phyloP scores from a whole-genome alignment of 495 filamentous ascomycete species.

The Cercophora samala region DNA sequence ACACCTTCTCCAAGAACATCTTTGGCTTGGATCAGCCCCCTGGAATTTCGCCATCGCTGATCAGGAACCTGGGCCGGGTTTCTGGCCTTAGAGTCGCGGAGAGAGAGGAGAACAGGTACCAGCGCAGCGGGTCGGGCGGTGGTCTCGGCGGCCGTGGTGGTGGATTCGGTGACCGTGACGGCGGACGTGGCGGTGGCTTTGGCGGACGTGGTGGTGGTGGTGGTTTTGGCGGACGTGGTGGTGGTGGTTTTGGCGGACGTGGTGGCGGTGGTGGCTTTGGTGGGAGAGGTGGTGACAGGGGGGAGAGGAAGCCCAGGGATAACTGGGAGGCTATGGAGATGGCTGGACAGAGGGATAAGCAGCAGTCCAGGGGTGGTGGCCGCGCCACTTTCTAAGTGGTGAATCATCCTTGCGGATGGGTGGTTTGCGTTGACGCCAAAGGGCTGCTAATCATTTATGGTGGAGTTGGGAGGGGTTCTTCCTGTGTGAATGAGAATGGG shows the following conservation, averaged over 20 bases:
- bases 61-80: slow-evolving; percentile 46
- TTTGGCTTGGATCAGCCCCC: slow-evolving; percentile 63
- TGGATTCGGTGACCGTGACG: not conserved
- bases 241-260: too few relatives aligned
- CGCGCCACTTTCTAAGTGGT: slow-evolving; percentile 1
- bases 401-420: not conserved
- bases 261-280: slow-evolving; percentile 18
- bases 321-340: slow-evolving; percentile 18
- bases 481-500: not conserved
- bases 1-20: slow-evolving; percentile 57
- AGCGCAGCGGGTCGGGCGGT: slow-evolving; percentile 10
- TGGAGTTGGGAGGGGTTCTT: not conserved
- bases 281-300: slow-evolving; percentile 7
- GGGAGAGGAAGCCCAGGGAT: slow-evolving; percentile 3
- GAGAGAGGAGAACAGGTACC: not conserved
- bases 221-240: slow-evolving; percentile 19
- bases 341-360: not conserved
- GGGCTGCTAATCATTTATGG: not conserved
- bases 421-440: too few relatives aligned
- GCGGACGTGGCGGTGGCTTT: slow-evolving; percentile 4
- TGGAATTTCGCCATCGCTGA: slow-evolving; percentile 41
- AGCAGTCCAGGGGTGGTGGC: not conserved
- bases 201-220: slow-evolving; percentile 14
- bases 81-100: slow-evolving; percentile 42
- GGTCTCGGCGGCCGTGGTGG: slow-evolving; percentile 14